A percentile compares a stretch with the other conserved stretches of the same genome.
Conservation (phyloP, 2,329 filamentous ascomycete species). For the Hypoxylon sp. region DNA sequence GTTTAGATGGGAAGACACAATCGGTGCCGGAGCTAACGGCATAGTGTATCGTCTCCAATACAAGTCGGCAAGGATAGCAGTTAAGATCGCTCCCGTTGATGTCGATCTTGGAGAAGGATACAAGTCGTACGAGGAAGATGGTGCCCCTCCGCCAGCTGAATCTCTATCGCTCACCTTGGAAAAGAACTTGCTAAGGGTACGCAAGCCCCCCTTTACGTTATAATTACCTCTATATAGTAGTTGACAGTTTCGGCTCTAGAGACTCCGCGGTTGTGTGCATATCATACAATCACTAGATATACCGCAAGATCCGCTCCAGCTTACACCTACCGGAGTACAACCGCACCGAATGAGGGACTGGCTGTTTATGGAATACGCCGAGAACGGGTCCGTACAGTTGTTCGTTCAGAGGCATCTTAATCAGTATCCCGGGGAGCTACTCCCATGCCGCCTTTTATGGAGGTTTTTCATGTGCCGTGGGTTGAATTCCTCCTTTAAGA, state of each 20-base stretch:
- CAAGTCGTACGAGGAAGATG: constrained; percentile 20
- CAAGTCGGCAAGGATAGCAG: not conserved
- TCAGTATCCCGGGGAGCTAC: not conserved
- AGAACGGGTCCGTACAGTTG: constrained; percentile 8
- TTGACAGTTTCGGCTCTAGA: constrained; percentile 9
- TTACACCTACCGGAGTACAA: not conserved
- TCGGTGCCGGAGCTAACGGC: constrained; percentile 25
- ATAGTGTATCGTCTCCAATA: constrained; percentile 8
- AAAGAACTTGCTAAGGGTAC: constrained; percentile 10
- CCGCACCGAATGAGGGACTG: constrained; percentile 22
- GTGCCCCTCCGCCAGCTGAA: not conserved
- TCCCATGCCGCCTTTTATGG: constrained; percentile 26
- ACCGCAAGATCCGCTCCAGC: constrained; percentile 15
- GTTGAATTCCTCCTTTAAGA: not conserved
- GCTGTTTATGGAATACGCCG: constrained; percentile 24
- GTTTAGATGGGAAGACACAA: constrained; percentile 1
- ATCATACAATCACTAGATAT: constrained; percentile 21
- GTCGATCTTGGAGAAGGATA: constrained; percentile 13
- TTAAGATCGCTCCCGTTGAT: constrained; percentile 22
- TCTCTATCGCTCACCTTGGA: constrained; percentile 3
- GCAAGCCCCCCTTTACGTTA: not conserved
- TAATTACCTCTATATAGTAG: not conserved
- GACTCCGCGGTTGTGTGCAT: constrained; percentile 16
- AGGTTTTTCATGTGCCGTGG: constrained; percentile 33
- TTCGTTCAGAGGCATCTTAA: constrained; percentile 6